Evolutionary conservation across 768 basidiomycete species (phyloP), one percentile per base, ranked within the genome.

Genomic region (Ephemerocybe angulata): DNA sequence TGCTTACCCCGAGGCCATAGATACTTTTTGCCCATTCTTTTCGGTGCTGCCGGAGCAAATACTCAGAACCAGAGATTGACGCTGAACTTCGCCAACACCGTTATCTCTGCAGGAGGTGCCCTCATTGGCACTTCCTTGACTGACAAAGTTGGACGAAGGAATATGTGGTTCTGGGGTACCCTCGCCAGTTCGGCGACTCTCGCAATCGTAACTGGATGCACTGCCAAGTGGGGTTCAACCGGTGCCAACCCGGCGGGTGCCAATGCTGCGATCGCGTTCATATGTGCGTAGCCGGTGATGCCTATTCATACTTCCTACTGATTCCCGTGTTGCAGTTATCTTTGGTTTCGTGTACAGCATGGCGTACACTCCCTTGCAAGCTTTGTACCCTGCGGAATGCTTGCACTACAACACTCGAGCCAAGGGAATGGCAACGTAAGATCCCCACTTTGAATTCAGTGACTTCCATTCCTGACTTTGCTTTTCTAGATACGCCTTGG

Each of bases 351-450:
- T 80, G 51, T 82, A 72, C 65, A 78, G 76, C 31, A 73, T 81
- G 54, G 72, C 82, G 21, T 84, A 84, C 62, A 82, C 82, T 4
- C 82, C 83, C 10, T 73, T 85, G 24, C 84, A 84, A 65, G 82
- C 77, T 0, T 63, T 82, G 5, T 82, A 82, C 56, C 80, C 82
- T 3, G 75, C 77, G 19, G 83, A 85, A 58, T 79, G 77, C 60
- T 67, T 84, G 17, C 72, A 77, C 52, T 82, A 78, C 50, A 83
- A 79, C 38, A 77, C 81, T 28, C 76, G 83, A 41, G 82, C 83
- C 4, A 85, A 85, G 64, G 83, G 83, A 54, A 81, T 86, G 74
- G 81, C 81, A 3, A 62, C 80, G 69, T 82, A 70, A 55, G 78
- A 38, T 24, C 21, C 44, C 12, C 4, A 17, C 27, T 29, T 44